These are phyloP conservation scores for Auxenochlorella pyrenoidosa DNA, from an alignment of 139 green algal genomes.

Conservation along the genomic window DNA sequence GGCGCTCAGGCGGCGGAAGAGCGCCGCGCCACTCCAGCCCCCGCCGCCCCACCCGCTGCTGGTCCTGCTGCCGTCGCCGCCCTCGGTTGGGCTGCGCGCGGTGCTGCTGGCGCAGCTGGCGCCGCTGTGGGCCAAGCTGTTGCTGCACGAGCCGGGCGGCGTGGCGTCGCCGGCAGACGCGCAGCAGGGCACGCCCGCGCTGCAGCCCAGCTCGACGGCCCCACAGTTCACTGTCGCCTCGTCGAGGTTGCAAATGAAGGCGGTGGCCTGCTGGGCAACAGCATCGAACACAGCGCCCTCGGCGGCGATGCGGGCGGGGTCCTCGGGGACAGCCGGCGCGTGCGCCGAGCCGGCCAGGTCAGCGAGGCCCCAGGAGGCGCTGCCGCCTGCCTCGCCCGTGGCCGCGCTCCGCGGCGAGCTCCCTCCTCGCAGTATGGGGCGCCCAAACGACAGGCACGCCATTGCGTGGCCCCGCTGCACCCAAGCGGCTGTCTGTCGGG, in stretches of 20 bases:
- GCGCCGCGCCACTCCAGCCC: not conserved
- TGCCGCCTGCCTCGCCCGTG: not conserved
- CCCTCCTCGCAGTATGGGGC: not conserved
- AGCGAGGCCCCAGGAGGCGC: not conserved
- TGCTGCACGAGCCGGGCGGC: not conserved
- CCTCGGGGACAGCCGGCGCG: conserved; percentile 19
- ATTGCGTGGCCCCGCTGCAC: not conserved
- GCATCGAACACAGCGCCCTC: conserved; percentile 15
- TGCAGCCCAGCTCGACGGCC: not conserved
- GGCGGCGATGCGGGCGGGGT: not conserved
- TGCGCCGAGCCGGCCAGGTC: not conserved
- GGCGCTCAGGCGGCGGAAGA: not conserved
- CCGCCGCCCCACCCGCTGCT: not conserved
- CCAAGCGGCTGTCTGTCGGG: no score
- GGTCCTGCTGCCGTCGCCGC: not conserved
- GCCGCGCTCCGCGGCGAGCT: not conserved
- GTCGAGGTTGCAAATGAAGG: conserved; percentile 39
- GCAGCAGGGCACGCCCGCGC: no score
- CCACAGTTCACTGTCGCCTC: conserved; percentile 27
- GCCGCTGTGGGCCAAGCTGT: not conserved
- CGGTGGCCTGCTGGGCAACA: conserved; percentile 25
- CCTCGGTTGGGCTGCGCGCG: not conserved
- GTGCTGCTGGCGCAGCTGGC: not conserved
- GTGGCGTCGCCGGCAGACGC: not conserved
- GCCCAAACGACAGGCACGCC: not conserved